Base-by-base conservation (phyloP, 1,284 basidiomycete genomes). In the Fomitopsis palustris region DNA sequence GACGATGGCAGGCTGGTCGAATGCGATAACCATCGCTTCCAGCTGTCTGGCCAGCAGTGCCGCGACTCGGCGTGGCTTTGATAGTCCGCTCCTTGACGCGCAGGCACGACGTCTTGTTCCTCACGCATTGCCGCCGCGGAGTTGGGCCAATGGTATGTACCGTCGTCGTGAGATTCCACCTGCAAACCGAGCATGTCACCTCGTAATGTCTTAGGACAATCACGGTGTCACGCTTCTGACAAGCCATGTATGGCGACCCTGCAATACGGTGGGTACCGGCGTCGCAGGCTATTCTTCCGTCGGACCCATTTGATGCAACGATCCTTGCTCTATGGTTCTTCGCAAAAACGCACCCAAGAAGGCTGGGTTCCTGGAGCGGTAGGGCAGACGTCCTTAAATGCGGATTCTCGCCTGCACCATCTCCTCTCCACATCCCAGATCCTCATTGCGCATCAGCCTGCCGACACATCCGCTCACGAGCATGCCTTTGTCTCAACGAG, bases 161-260 rank as follows among this genome's bases (percentile, higher is more conserved):
- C 33, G 33, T 25, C 55, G 35, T 45, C 57, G 57, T 42, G 38
- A 41, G 53, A 52, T 38, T 23, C 7, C 27, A 27, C 23, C 53
- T 21, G 29, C 21, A 29, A 37, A 7, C 21, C 41, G 29, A 25
- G 49, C 23, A 42, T 59, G 39, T 47, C 12, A 41, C 39, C 27
- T 35, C 33, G 21, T 37, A 37, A 23, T 51, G 33, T 47, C 21
- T 21, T 39, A 9, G 35, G 25, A 29, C 41, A 17, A 49, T 54
- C 57, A 55, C 57, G 53, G 19, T 14, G 57, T 59, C 54, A 54
- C 57, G 51, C n/a, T 25, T 54, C 33, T 49, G 57, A 53, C 57
- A 59, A 14, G 25, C 35, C 47, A 39, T 58, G 29, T 21, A 37
- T 19, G 23, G n/a, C 43, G 57, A 49, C 57, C 54, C 41, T 59